phyloP scores from a whole-genome alignment of 495 filamentous ascomycete genomes.

The Astrothelium macrocarpum region DNA sequence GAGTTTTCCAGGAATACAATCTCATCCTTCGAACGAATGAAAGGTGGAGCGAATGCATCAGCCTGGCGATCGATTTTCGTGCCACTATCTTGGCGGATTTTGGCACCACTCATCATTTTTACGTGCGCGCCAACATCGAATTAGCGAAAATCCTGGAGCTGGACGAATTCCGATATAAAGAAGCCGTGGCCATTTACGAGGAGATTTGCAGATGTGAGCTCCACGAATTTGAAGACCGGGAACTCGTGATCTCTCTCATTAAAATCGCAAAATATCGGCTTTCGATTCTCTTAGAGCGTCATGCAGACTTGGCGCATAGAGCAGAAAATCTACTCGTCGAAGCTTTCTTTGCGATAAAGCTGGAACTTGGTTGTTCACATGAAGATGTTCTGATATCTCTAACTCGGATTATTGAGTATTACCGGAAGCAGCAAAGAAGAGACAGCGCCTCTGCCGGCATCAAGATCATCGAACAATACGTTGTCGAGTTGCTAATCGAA shows the following conservation, averaged over 20 bases:
- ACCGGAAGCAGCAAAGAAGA: background rate
- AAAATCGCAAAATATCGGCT: background rate
- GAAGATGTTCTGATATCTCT: background rate
- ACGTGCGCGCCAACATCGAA: background rate
- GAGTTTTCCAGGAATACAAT: no score
- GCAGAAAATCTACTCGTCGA: background rate
- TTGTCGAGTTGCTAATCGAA: background rate
- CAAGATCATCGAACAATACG: background rate
- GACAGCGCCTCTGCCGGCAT: background rate
- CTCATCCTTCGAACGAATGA: background rate
- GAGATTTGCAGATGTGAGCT: background rate
- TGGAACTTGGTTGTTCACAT: background rate
- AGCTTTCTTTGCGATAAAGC: background rate
- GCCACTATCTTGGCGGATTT: background rate
- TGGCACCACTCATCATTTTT: background rate
- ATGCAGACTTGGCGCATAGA: background rate
- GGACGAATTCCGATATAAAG: background rate
- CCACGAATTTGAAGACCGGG: background rate
- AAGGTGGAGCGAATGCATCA: background rate
- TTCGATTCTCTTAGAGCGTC: background rate
- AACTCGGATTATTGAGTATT: background rate
- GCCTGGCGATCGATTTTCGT: background rate
- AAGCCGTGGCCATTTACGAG: background rate
- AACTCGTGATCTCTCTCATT: background rate
- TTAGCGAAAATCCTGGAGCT: background rate